phyloP scores from a whole-genome alignment of 1,284 basidiomycete species.

The Malassezia restricta region DNA sequence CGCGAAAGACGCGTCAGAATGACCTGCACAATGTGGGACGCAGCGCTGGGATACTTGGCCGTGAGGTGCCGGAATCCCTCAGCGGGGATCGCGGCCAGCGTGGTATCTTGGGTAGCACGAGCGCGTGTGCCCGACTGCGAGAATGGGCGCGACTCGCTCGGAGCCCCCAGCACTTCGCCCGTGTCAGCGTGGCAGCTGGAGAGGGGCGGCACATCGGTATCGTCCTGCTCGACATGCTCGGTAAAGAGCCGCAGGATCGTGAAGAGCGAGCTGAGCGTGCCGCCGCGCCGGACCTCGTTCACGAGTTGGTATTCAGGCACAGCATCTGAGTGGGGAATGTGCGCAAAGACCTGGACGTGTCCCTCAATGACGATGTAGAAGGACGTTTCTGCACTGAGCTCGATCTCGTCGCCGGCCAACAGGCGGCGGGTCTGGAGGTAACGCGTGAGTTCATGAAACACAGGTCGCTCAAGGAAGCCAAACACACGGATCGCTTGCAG shows the following conservation, averaged over 20 bases:
- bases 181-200: neutral
- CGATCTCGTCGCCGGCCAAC: constrained; percentile 39
- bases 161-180: neutral
- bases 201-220: constrained; percentile 1
- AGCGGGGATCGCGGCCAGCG: constrained; percentile 94
- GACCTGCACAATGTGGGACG: constrained; percentile 93
- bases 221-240: constrained; percentile 73
- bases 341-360: constrained; percentile 43
- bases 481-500: constrained; percentile 45
- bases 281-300: constrained; percentile 43
- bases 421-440: constrained; percentile 42
- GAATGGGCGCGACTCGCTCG: constrained; percentile 67
- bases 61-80: constrained; percentile 83
- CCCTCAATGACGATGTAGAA: constrained; percentile 46
- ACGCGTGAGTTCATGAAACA: constrained; percentile 44
- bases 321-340: constrained; percentile 6
- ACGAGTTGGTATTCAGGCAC: constrained; percentile 36
- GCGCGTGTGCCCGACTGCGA: neutral
- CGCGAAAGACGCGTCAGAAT: constrained; percentile 89
- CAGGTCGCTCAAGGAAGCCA: constrained; percentile 44
- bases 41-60: constrained; percentile 89
- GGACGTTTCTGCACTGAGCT: constrained; percentile 37
- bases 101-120: constrained; percentile 60
- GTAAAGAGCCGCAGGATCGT: constrained; percentile 92
- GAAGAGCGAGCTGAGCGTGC: constrained; percentile 86